Percentiles rank a stretch among this genome's conserved stretches.
Evolutionary conservation across 2,329 filamentous ascomycete species (phyloP).

Genomic region (Talaromyces sp.): DNA sequence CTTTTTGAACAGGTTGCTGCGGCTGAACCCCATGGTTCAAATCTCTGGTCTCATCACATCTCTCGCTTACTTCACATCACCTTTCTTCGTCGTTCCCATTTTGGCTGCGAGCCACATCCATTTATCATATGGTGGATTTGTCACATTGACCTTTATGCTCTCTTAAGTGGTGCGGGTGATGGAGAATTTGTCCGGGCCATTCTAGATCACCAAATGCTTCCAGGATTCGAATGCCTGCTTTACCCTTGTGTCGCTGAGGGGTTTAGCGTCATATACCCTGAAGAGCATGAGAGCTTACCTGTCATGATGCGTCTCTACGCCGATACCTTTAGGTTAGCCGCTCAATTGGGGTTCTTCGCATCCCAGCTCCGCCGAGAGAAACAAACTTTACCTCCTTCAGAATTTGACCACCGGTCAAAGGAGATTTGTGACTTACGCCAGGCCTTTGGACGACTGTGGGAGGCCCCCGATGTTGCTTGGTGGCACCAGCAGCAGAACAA

Average conservation of each 20-base stretch:
- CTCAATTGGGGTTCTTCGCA: conserved; percentile 49
- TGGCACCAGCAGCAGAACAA: conserved; percentile 39
- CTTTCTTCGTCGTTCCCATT: conserved; percentile 50
- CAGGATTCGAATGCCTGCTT: conserved; percentile 42
- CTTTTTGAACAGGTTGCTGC: conserved; percentile 45
- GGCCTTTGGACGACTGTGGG: conserved; percentile 42
- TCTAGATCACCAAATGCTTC: conserved; percentile 52
- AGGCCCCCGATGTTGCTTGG: conserved; percentile 38
- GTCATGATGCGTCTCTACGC: conserved; percentile 50
- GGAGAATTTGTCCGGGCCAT: conserved; percentile 55
- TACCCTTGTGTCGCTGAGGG: conserved; percentile 38
- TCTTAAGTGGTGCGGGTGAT: conserved; percentile 55
- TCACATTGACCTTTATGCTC: conserved; percentile 59
- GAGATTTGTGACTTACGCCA: conserved; percentile 42
- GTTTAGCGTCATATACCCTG: conserved; percentile 40
- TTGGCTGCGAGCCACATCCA: conserved; percentile 50
- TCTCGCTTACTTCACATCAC: conserved; percentile 55
- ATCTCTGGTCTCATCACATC: conserved; percentile 59
- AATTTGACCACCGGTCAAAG: conserved; percentile 31
- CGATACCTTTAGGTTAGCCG: conserved; percentile 49
- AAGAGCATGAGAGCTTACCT: conserved; percentile 42
- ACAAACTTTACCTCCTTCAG: conserved; percentile 23
- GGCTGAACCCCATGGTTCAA: conserved; percentile 49
- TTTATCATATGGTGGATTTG: conserved; percentile 59
- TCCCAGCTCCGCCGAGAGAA: conserved; percentile 43